Evolutionary conservation across 345 rosid genomes (phyloP).

Genomic region (Eucalyptus sp.): DNA sequence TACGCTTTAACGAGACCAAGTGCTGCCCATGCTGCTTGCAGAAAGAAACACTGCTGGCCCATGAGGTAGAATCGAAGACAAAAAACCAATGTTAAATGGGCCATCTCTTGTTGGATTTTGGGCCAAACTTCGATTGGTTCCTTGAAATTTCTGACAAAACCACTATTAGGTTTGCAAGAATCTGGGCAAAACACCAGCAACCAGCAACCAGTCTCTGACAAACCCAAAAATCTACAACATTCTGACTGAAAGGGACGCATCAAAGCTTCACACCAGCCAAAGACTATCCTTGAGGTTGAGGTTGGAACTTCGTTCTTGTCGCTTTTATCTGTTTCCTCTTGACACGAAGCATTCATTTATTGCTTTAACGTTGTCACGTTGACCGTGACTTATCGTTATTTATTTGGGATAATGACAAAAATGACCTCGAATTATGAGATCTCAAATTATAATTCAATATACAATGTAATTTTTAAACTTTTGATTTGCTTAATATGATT

Average conservation of each 20-base stretch:
- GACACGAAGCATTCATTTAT: neutral
- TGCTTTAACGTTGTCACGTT: neutral
- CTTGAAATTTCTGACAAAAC: neutral
- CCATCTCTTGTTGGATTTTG: neutral
- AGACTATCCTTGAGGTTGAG: too few species aligned
- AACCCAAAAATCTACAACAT: neutral
- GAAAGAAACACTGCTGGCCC: neutral
- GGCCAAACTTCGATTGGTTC: neutral
- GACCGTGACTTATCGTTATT: neutral
- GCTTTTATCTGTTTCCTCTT: neutral
- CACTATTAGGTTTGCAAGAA: neutral
- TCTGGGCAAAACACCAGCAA: neutral
- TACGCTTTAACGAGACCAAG: neutral
- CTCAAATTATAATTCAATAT: too few species aligned
- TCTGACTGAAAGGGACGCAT: neutral
- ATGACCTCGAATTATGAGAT: too few species aligned
- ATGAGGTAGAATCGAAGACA: neutral
- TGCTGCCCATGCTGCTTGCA: neutral
- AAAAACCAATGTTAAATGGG: neutral
- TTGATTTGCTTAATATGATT: too few species aligned
- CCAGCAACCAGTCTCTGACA: fast-evolving
- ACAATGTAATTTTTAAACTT: fast-evolving
- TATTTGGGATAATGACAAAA: fast-evolving
- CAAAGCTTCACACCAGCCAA: too few species aligned
- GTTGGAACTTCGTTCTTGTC: neutral